Percentiles rank a stretch among this genome's conserved stretches.
These are phyloP conservation scores for Ceriops decandra DNA, from an alignment of 345 rosid species.

Conservation along the genomic window DNA sequence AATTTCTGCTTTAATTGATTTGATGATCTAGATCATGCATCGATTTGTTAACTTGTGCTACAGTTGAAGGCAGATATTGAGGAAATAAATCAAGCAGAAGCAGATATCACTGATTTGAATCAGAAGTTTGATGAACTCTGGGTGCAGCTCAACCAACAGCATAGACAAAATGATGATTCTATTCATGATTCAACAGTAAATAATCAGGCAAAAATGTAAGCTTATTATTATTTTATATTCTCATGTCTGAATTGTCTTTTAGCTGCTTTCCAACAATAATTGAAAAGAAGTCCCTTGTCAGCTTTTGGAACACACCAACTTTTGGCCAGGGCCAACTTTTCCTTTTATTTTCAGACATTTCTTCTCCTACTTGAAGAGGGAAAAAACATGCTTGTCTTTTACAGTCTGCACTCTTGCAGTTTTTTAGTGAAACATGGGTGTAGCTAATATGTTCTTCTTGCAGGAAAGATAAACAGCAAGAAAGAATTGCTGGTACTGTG, in stretches of 20 bases:
- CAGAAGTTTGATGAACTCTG: constrained; percentile 60
- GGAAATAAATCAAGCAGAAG: constrained; percentile 62
- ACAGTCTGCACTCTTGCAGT: background rate
- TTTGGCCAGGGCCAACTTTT: too few species aligned
- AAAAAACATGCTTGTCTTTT: background rate
- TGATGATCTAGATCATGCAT: constrained; percentile 14
- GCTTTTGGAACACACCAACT: too few species aligned
- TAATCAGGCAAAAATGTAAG: constrained; percentile 43
- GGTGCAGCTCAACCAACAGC: constrained; percentile 43
- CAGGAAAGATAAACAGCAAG: constrained; percentile 56
- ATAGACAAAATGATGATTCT: constrained; percentile 36
- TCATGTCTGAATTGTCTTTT: background rate
- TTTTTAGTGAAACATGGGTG: too few species aligned
- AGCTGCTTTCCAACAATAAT: background rate
- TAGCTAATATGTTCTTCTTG: constrained; percentile 15
- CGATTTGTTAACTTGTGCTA: constrained; percentile 24
- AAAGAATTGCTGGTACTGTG: constrained; percentile 29
- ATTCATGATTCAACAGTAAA: constrained; percentile 33
- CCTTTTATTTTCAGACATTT: background rate
- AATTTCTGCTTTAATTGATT: constrained; percentile 14
- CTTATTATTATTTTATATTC: background rate
- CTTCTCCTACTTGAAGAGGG: background rate
- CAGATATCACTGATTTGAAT: constrained; percentile 54
- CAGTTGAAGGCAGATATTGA: constrained; percentile 61
- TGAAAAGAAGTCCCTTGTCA: background rate